Percentiles rank a stretch among this genome's conserved stretches.
These are phyloP conservation scores for Thermothielavioides terrestris DNA, from an alignment of 495 filamentous ascomycete species.

Conservation along the genomic window DNA sequence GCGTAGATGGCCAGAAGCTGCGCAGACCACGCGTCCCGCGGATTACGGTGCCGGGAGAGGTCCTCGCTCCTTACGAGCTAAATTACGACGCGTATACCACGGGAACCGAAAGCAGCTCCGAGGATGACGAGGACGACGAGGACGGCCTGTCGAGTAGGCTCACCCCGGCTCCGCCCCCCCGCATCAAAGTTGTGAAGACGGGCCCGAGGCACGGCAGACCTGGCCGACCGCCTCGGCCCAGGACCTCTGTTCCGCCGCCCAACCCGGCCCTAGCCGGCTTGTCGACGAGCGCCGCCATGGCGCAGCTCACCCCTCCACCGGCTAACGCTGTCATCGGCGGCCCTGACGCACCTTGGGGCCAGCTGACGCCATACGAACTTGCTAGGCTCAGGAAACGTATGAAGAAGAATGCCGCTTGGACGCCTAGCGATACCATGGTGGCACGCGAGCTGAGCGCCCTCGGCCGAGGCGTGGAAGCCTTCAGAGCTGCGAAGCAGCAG, in stretches of 20 bases:
- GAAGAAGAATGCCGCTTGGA: constrained; percentile 98
- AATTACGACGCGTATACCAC: constrained; percentile 44
- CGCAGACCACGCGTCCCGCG: constrained; percentile 34
- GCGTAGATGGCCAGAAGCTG: constrained; percentile 47
- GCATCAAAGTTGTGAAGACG: constrained; percentile 35
- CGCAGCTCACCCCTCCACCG: constrained; percentile 68
- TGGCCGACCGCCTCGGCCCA: constrained; percentile 27
- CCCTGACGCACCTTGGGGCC: constrained; percentile 76
- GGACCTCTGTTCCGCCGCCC: constrained; percentile 41
- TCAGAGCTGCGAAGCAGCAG: constrained; percentile 56
- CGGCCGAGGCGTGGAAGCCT: constrained; percentile 69
- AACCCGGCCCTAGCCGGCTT: constrained; percentile 46
- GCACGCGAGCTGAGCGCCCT: constrained; percentile 70
- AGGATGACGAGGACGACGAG: constrained; percentile 29
- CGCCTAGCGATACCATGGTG: constrained; percentile 94
- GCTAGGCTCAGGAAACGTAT: constrained; percentile 86
- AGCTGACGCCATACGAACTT: constrained; percentile 85
- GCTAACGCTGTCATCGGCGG: constrained; percentile 67
- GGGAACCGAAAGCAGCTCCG: constrained; percentile 37
- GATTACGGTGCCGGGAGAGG: constrained; percentile 50
- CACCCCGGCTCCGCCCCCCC: constrained; percentile 27
- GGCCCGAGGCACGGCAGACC: constrained; percentile 27
- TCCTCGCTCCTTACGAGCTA: constrained; percentile 49
- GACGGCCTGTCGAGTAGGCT: constrained; percentile 25
- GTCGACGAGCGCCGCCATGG: constrained; percentile 75